Conservation (phyloP, 345 rosid species). For the Crucihimalaya himalaica region DNA sequence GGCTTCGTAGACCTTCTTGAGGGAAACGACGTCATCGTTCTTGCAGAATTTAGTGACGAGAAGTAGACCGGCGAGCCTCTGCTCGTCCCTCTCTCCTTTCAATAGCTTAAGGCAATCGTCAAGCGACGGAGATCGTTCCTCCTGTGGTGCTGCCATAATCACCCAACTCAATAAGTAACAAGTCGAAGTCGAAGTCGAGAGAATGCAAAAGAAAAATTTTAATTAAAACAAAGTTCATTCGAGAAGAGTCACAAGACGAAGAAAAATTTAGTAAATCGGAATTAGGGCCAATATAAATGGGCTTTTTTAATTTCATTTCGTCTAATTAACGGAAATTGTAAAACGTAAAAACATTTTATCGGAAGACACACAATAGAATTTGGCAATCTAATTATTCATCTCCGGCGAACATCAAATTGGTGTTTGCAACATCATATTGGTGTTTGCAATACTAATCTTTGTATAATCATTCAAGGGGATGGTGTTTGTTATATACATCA, state of each 20-base stretch:
- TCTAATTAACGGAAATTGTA: no score
- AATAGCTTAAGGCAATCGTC: constrained; percentile 78
- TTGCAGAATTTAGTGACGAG: constrained; percentile 77
- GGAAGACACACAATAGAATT: no score
- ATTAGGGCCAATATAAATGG: not conserved
- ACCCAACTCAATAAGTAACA: not conserved
- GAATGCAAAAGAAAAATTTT: not conserved
- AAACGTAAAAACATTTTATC: no score
- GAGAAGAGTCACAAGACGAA: not conserved
- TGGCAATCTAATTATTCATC: not conserved
- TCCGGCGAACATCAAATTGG: no score
- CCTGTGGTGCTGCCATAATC: constrained; percentile 41
- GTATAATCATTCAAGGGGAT: no score
- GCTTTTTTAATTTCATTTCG: not conserved
- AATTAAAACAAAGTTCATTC: not conserved
- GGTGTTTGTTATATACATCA: no score
- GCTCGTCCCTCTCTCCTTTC: constrained; percentile 90
- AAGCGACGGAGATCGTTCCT: constrained; percentile 51
- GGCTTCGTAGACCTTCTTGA: constrained; percentile 62
- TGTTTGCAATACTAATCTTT: no score
- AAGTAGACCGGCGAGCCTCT: constrained; percentile 83
- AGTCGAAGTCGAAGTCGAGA: not conserved
- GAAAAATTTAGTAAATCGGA: not conserved
- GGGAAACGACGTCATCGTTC: constrained; percentile 58
- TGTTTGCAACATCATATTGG: no score